Base-by-base conservation (phyloP, 306 rosid species). In the Inga laurina region DNA sequence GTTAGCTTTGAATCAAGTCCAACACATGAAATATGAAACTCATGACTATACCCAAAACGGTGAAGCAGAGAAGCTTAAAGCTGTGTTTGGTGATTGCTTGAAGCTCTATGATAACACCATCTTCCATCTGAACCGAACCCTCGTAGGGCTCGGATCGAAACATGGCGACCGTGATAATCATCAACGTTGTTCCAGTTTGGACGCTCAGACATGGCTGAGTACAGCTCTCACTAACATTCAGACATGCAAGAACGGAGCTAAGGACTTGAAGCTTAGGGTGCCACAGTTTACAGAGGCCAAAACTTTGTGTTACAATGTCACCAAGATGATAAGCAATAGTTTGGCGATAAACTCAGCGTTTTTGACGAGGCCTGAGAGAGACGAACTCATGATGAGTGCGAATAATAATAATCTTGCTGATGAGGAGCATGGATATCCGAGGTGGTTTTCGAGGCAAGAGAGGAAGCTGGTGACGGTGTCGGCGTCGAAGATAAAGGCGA, bases 161-260 rank as follows among this genome's bases (percentile, higher is more conserved):
- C 43, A 39, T 39, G 43, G 43, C 6, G 54, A 14, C 54, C n/a
- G 22, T n/a, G n/a, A 13, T 7, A 32, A 7, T 21, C 59, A 7
- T 8, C 37, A 66, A 0, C 32, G 66, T 21, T 89, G 91, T 76
- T 85, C 98, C 18, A 64, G 77, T 2, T 86, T 91, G 13, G 99
- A 95, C 32, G 93, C 94, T 1, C 99, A 95, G 51, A 95, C 98
- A 0, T 95, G 99, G 99, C 92, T 95, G 0, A 95, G 99, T 84
- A 84, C 99, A 0, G 92, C 99, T n/a, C 91, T 91, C 10, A 95
- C 99, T 2, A 91, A 90, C 92, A 79, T 93, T 2, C 85, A 86
- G 10, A 90, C 93, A 0, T 95, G 99, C 37, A 80, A 56, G 10
- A 75, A 76, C 11, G 91, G 95, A 2, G 91, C 97, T 2, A 30